Evolutionary conservation across 164 flowering plant genomes (phyloP).

Genomic region (Houttuynia cordata): DNA sequence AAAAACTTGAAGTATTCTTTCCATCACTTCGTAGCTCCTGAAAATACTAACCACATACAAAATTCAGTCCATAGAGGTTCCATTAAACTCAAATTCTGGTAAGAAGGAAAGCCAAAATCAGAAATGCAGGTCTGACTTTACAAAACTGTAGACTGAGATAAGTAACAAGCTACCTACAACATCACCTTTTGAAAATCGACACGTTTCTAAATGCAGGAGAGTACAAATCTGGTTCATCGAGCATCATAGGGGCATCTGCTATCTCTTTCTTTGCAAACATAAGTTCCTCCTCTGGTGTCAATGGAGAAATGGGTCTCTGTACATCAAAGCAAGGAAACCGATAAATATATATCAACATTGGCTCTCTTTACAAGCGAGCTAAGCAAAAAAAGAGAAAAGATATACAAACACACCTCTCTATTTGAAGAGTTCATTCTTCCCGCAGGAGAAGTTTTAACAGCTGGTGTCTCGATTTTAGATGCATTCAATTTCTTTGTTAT

Average conservation of each 20-base stretch:
- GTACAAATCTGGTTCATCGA: slow-evolving; percentile 51
- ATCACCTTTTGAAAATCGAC: slow-evolving; percentile 63
- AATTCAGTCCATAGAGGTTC: not conserved
- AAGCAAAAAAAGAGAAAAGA: not conserved
- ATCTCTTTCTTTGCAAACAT: slow-evolving; percentile 57
- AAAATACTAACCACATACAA: not conserved
- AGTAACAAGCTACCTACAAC: not conserved
- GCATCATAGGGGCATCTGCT: slow-evolving; percentile 29
- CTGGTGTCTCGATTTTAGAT: not conserved
- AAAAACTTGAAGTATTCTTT: slow-evolving; percentile 14
- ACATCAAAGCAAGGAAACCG: slow-evolving; percentile 1
- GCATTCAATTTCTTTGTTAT: slow-evolving; percentile 6
- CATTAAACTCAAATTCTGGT: not conserved
- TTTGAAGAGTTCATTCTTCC: not conserved
- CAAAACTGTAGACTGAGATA: not conserved
- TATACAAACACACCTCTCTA: not conserved
- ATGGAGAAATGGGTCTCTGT: slow-evolving; percentile 13
- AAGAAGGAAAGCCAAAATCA: not conserved
- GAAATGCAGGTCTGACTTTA: not conserved
- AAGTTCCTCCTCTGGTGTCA: slow-evolving; percentile 60
- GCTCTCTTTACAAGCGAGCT: not conserved
- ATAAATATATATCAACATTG: not conserved
- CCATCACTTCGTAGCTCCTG: slow-evolving; percentile 24
- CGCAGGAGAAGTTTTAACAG: not conserved
- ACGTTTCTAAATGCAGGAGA: slow-evolving; percentile 60